Evolutionary conservation across 2,329 filamentous ascomycete genomes (phyloP).

Genomic region (Epichloe bromicola): DNA sequence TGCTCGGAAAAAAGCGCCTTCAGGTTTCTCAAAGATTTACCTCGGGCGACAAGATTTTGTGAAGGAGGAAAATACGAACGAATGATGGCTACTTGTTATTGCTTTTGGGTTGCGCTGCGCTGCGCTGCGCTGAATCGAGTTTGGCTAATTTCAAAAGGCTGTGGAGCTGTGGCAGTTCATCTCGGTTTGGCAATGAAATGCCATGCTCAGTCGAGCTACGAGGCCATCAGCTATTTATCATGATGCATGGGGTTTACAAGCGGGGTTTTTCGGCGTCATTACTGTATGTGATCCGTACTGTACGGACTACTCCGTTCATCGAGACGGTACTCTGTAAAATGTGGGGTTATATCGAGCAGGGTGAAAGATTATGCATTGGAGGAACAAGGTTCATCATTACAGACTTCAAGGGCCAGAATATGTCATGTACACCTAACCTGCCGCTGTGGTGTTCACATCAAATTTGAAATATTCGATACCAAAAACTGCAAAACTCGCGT

Average conservation of each 20-base stretch:
- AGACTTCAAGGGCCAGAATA: too few relatives aligned
- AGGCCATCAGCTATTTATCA: background rate
- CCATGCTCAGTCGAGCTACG: background rate
- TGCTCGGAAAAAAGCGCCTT: slow-evolving; percentile 57
- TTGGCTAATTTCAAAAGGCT: background rate
- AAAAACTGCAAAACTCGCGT: too few relatives aligned
- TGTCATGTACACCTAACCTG: too few relatives aligned
- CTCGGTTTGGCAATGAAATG: background rate
- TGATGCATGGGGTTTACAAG: background rate
- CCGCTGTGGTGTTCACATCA: too few relatives aligned
- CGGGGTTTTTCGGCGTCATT: background rate
- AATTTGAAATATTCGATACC: too few relatives aligned
- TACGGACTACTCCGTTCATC: too few relatives aligned
- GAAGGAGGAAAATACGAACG: slow-evolving; percentile 4
- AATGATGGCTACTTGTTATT: too few relatives aligned
- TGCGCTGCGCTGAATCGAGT: too few relatives aligned
- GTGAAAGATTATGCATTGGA: background rate
- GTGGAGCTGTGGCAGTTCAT: background rate
- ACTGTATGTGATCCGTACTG: background rate
- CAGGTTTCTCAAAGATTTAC: slow-evolving; percentile 35
- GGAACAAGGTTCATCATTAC: background rate
- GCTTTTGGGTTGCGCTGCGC: too few relatives aligned
- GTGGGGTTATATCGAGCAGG: background rate
- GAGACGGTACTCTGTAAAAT: background rate
- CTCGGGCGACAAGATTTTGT: slow-evolving; percentile 6